These are phyloP conservation scores for Aspergillus mulundensis DNA, from an alignment of 495 filamentous ascomycete species.

Conservation along the genomic window DNA sequence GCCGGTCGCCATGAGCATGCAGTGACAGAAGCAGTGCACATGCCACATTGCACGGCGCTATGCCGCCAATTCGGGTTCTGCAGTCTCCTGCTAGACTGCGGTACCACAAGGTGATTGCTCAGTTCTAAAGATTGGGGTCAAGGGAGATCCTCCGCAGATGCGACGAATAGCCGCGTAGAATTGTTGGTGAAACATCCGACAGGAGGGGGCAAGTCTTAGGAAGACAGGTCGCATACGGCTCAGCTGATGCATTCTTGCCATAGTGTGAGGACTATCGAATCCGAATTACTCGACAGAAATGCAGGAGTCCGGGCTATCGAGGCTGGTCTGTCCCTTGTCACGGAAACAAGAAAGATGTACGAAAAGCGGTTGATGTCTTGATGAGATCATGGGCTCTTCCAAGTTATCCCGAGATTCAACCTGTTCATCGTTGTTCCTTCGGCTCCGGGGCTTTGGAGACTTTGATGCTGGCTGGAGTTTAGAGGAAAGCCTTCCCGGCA, in stretches of 20 bases:
- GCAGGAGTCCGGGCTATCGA: background rate
- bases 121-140: background rate
- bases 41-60: background rate
- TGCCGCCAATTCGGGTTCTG: background rate
- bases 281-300: background rate
- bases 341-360: background rate
- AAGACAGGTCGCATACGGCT: slow-evolving; percentile 5
- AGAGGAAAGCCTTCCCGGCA: background rate
- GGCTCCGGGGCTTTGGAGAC: too few relatives aligned
- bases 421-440: background rate
- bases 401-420: background rate
- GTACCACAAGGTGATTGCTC: background rate
- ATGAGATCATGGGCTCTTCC: slow-evolving; percentile 4
- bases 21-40: background rate
- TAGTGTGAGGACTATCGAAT: background rate
- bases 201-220: background rate
- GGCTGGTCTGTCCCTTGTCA: background rate
- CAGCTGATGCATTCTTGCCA: background rate
- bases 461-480: too few relatives aligned
- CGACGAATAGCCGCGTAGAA: background rate
- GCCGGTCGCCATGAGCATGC: background rate
- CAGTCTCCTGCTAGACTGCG: background rate
- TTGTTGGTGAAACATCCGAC: background rate
- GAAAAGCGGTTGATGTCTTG: background rate
- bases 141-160: background rate